Conservation (phyloP, 106 monocot genomes). For the Ottelia alismoides region DNA sequence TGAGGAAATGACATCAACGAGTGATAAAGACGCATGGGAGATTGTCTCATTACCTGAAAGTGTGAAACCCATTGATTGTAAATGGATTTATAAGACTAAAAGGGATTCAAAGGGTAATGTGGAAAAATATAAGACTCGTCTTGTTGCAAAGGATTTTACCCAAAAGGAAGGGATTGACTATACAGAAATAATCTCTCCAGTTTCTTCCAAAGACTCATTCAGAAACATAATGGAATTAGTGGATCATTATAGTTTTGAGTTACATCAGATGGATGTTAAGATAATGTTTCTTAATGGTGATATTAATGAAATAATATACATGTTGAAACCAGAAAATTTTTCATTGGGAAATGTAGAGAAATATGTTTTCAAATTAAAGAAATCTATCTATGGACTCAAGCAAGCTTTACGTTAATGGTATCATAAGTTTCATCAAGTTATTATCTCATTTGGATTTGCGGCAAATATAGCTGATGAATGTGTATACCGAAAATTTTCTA, state of each 20-base stretch:
- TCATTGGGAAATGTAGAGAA: background rate
- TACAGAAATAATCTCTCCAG: constrained; percentile 1
- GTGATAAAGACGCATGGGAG: constrained; percentile 9
- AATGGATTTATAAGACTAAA: constrained; percentile 5
- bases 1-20: constrained; percentile 2
- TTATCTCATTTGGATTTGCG: constrained; percentile 5
- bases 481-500: constrained; percentile 1
- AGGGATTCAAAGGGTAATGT: constrained; percentile 4
- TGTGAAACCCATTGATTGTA: constrained; percentile 3
- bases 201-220: background rate
- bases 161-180: constrained; percentile 9
- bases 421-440: constrained; percentile 1
- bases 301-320: background rate
- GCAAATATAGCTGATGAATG: constrained; percentile 3
- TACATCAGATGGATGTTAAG: too few species aligned
- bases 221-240: background rate
- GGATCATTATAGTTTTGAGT: too few species aligned
- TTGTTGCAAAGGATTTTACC: constrained; percentile 5
- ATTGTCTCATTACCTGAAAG: constrained; percentile 4
- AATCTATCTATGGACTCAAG: background rate
- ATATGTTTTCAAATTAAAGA: background rate
- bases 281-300: background rate
- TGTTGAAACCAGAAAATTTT: constrained; percentile 5
- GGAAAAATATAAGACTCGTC: constrained; percentile 1
- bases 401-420: background rate